Evolutionary conservation across 768 basidiomycete genomes (phyloP).

Genomic region (Cystofilobasidium bisporidii): DNA sequence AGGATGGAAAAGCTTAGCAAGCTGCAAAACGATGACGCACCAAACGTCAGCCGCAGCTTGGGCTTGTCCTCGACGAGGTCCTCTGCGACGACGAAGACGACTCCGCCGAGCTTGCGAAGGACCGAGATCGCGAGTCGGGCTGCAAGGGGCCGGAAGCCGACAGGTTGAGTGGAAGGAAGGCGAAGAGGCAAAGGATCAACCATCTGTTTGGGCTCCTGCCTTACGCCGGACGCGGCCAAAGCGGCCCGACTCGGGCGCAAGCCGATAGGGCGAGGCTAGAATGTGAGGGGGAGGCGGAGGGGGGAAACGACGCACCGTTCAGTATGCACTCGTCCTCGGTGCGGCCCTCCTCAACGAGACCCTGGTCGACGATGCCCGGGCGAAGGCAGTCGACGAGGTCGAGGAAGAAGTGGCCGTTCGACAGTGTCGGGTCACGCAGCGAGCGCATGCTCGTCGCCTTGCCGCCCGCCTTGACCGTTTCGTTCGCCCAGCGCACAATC

Average conservation of each 20-base stretch:
- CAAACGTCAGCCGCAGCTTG: slow-evolving; percentile 27
- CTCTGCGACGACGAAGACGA: slow-evolving; percentile 28
- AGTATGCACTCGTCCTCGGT: slow-evolving; percentile 79
- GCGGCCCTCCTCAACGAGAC: slow-evolving; percentile 51
- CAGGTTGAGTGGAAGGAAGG: not conserved
- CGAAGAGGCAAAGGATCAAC: not conserved
- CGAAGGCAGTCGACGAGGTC: slow-evolving; percentile 81
- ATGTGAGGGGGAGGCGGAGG: not conserved
- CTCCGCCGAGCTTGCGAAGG: slow-evolving; percentile 26
- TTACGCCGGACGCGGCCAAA: too few relatives aligned
- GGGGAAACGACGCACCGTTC: slow-evolving; percentile 58
- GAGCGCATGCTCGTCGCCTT: slow-evolving; percentile 60
- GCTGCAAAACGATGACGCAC: not conserved
- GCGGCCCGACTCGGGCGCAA: too few relatives aligned
- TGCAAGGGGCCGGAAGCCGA: not conserved
- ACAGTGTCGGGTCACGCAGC: slow-evolving; percentile 86
- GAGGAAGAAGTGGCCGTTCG: slow-evolving; percentile 84
- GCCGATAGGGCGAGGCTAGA: not conserved
- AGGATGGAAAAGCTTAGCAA: too few relatives aligned
- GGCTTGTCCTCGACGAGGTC: slow-evolving; percentile 28
- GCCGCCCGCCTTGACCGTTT: slow-evolving; percentile 57
- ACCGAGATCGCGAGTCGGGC: slow-evolving; percentile 28
- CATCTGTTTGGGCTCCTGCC: too few relatives aligned
- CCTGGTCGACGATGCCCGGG: slow-evolving; percentile 90
- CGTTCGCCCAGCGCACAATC: slow-evolving; percentile 93